Evolutionary conservation across 176 grass and related monocot species (phyloP), one percentile per base, ranked within the genome.

Genomic region (Miscanthus lutarioriparius): DNA sequence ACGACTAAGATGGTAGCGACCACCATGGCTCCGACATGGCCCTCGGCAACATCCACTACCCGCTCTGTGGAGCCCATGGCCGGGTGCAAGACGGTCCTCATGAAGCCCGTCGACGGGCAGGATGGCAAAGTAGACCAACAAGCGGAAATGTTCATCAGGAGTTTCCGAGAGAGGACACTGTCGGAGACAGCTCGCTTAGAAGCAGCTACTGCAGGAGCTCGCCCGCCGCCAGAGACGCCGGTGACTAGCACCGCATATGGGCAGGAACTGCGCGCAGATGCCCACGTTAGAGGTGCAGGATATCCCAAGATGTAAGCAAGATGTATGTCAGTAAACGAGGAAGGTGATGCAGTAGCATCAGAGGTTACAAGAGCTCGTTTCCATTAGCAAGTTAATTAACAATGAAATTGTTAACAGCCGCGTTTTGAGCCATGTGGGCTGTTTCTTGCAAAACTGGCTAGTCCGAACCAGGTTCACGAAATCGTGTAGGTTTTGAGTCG

Each of bases 81-180:
- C 49, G 53, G n/a, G 26, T n/a, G 19, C 74, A 78, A 14, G 74
- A 85, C 25, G 2, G 12, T 85, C 26, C 4, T 85, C 4, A 25
- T 78, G 74, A 27, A 77, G 36, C 36, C 83, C 4, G 12, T 11
- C 4, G 64, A 70, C 1, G 36, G 64, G 0, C 63, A 32, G 63
- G 48, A 77, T 27, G 35, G 23, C 35, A 43, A 43, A 16, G 83
- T 85, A 53, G 64, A 85, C 25, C 37, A 70, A 25, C 25, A 22
- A 10, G 83, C 83, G 12, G 65, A 44, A 5, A 32, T 0, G 4
- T 85, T 70, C 53, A 85, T 78, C 26, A 61, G 38, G 26, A 85
- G 11, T n/a, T 78, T 78, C 65, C 75, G 35, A 0, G 65, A 85
- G 64, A 85, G 37, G 74, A 59, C 74, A 8, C 64, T 17, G 13